Evolutionary conservation across 1,139 yeast genomes (phyloP), one percentile per base, ranked within the genome.

Genomic region (Ashbya aceris): DNA sequence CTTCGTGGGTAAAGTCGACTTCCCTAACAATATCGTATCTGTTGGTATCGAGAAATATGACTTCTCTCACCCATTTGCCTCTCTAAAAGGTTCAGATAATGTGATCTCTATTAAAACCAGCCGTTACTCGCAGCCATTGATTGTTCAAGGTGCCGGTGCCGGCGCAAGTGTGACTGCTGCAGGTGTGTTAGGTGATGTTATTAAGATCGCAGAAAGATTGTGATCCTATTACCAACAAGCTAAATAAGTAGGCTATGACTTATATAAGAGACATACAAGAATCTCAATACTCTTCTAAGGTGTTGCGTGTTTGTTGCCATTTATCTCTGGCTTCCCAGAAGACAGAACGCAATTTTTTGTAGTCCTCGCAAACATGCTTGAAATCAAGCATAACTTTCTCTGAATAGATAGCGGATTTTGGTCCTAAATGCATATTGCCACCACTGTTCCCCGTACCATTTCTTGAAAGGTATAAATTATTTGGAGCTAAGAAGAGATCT

Each of bases 91-190:
- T 39, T 83, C 96, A 50, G 97, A 91, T 63, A 93, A 93, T 60
- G 96, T 93, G 46, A 83, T 93, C 48, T 79, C 96, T 13, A 83
- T 91, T 67, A 83, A 80, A 63, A 82, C 96, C 30, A 79, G 83
- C 56, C 83, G 98, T 69, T 91, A 91, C 66, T 76, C 83, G 38
- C 86, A 85, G 65, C 98, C 98, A 45, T 74, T 91, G 64, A 83
- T 91, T 51, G 75, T 91, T 53, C 98, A 91, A 72, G 98, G 99
- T 66, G 98, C 98, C 34, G 98, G 96, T 65, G 98, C 98, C 30
- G 98, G 98, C 66, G 96, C 95, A 46, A 97, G 81, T 34, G 97
- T 91, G 42, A 91, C 99, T 43, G 98, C 99, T 47, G 95, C 93
- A 64, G 98, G 98, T 65, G 96, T 93, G 39, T 74, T 91, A 56